Evolutionary conservation across 2,329 filamentous ascomycete genomes (phyloP), one percentile per base, ranked within the genome.

Genomic region (Thielaviopsis musarum): DNA sequence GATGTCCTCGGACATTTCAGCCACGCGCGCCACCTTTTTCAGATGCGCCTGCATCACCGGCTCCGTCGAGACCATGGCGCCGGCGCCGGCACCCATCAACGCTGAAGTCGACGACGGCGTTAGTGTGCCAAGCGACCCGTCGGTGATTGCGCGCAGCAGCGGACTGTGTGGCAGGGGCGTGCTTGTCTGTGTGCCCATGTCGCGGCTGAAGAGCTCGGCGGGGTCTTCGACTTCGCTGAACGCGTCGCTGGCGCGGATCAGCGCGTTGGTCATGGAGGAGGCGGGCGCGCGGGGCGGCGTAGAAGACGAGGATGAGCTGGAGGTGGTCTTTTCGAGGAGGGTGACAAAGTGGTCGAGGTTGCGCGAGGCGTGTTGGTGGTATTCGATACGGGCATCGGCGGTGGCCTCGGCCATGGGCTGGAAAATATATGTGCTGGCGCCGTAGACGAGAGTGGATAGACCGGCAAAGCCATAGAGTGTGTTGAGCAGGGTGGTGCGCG

Each of bases 131-230:
- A 34, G 24, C 22, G 19, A 52, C 12, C 48, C 49, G n/a, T 49
- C 52, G n/a, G 45, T 34, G n/a, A 49, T 24, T 24, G 56, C 22
- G n/a, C 34, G 26, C 9, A 51, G 56, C 15, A 60, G 19, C 49
- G 49, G 51, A 19, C 30, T 59, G 65, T 53, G 28, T 21, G 26
- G 22, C 15, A 26, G 12, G 57, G 68, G 65, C 53, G 66, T 65
- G 22, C 81, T 83, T 0, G 88, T 93, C 70, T 93, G 88, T 1
- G 87, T 87, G 63, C 86, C 87, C 62, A 88, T 79, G 67, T 93
- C 88, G 53, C 87, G 81, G 69, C 91, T 87, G 71, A 88, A 93
- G 63, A 91, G 79, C 69, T 91, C 87, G 0, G 84, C 83, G 0
- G 88, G 87, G 65, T 85, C 82, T 62, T 79, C 78, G 61, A 72